Evolutionary conservation across 768 basidiomycete species (phyloP).

Genomic region (Gyrodon lividus): DNA sequence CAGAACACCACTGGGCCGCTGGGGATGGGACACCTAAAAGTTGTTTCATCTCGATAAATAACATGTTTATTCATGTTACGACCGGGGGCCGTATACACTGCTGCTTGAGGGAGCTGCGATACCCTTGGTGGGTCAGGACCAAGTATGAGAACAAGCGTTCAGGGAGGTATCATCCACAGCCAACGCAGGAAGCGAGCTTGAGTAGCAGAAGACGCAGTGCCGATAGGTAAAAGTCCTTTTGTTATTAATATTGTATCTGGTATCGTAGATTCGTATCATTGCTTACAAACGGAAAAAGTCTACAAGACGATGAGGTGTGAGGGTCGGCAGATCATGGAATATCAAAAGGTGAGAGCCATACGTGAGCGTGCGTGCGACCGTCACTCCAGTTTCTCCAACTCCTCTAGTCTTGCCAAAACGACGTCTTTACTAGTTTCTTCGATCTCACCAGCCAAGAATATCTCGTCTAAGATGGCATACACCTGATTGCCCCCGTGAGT

Average conservation of each 20-base stretch:
- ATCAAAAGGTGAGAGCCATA: slow-evolving; percentile 5
- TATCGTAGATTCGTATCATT: not conserved
- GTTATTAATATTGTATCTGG: not conserved
- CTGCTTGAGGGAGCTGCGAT: not conserved
- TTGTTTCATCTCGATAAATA: not conserved
- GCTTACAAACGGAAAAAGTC: slow-evolving; percentile 10
- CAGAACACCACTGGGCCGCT: not conserved
- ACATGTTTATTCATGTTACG: not conserved
- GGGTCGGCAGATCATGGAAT: slow-evolving; percentile 8
- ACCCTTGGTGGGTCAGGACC: not conserved
- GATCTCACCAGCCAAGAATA: slow-evolving; percentile 97
- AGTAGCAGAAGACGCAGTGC: not conserved
- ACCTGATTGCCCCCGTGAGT: slow-evolving; percentile 50
- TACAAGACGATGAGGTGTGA: slow-evolving; percentile 11
- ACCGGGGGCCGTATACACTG: not conserved
- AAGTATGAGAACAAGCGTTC: not conserved
- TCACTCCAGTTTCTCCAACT: slow-evolving; percentile 90
- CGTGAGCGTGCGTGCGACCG: slow-evolving; percentile 3
- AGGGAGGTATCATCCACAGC: not conserved
- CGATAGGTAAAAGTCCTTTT: not conserved
- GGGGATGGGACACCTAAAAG: not conserved
- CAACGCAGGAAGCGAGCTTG: not conserved
- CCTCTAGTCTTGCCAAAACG: slow-evolving; percentile 85
- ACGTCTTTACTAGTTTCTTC: slow-evolving; percentile 99
- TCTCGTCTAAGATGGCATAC: slow-evolving; percentile 97